Evolutionary conservation across 495 filamentous ascomycete genomes (phyloP), one percentile per base, ranked within the genome.

Genomic region (Tetracladium marchalianum): DNA sequence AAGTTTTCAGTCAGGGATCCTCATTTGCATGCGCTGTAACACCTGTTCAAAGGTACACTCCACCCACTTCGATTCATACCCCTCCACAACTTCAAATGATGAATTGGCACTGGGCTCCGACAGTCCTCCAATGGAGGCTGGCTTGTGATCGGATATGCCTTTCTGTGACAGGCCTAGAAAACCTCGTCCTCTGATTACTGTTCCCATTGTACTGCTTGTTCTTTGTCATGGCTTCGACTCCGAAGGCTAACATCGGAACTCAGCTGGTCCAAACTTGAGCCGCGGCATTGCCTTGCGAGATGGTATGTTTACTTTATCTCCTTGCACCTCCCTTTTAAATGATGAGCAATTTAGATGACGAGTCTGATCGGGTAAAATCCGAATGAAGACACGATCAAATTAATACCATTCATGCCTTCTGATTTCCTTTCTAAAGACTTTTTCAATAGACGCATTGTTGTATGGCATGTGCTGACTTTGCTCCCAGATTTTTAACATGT

Each of bases 61-160:
- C 41, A 41, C 36, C 32, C 35, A 40, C 52, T 39, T 48, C 50
- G 53, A 11, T 24, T 35, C 34, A 31, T 35, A 35, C 5, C 43
- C 31, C 22, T 41, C 31, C 7, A 35, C 31, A 16, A 51, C 53
- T 46, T 60, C 48, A 58, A 58, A 84, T 87, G 90, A 98, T 96
- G 90, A 94, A 87, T 74, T 75, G 90, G 90, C 92, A 98, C 92
- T 98, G 92, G 92, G 93, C 92, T 95, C 90, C 87, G 90, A 97
- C 71, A 63, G 50, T 49, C 45, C 45, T 53, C 35, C 19, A 49
- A 52, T 16, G 17, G 44, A 19, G 51, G 32, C 51, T 53, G 46
- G 41, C 41, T 43, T 41, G 49, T 59, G 56, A 59, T 89, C 66
- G 80, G 87, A 95, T 69, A 92, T 71, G 87, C 87, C 88, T 77